Conservation (phyloP, 371 early-diverging fungal genomes). For the Apophysomyces sp. region DNA sequence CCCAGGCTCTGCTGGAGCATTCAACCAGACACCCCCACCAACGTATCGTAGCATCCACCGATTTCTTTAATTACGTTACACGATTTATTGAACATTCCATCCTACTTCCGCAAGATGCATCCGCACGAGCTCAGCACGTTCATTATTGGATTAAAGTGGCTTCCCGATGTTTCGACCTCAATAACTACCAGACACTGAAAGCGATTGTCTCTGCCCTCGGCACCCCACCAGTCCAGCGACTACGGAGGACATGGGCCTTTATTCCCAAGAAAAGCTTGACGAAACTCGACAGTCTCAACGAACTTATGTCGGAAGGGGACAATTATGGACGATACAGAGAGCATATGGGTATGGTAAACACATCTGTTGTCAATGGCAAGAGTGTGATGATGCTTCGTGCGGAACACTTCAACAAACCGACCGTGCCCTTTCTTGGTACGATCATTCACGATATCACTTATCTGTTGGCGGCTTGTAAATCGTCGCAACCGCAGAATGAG, state of each 20-base stretch:
- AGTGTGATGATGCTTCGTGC: conserved; percentile 32
- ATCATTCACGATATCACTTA: conserved; percentile 83
- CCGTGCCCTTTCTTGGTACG: conserved; percentile 77
- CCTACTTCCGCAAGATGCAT: conserved; percentile 59
- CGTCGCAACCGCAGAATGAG: conserved; percentile 46
- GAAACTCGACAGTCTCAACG: conserved; percentile 57
- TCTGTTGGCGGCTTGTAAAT: conserved; percentile 65
- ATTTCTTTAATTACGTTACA: conserved; percentile 83
- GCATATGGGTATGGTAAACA: conserved; percentile 54
- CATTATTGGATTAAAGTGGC: conserved; percentile 80
- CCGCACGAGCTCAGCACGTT: conserved; percentile 64
- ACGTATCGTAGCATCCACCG: conserved; percentile 71
- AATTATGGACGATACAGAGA: conserved; percentile 76
- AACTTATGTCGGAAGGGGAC: conserved; percentile 67
- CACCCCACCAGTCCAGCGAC: conserved; percentile 75
- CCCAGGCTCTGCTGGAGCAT: conserved; percentile 63
- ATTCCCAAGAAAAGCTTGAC: conserved; percentile 67
- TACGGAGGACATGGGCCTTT: conserved; percentile 76
- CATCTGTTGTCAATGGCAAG: conserved; percentile 35
- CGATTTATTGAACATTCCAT: conserved; percentile 75
- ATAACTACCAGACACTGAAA: conserved; percentile 76
- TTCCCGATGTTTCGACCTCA: conserved; percentile 58
- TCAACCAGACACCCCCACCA: conserved; percentile 68
- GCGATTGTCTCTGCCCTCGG: conserved; percentile 72
- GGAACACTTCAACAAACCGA: conserved; percentile 55